A percentile compares a stretch with the other conserved stretches of the same genome.
Evolutionary conservation across 2,329 filamentous ascomycete genomes (phyloP).

Genomic region (Colletotrichum costaricense): DNA sequence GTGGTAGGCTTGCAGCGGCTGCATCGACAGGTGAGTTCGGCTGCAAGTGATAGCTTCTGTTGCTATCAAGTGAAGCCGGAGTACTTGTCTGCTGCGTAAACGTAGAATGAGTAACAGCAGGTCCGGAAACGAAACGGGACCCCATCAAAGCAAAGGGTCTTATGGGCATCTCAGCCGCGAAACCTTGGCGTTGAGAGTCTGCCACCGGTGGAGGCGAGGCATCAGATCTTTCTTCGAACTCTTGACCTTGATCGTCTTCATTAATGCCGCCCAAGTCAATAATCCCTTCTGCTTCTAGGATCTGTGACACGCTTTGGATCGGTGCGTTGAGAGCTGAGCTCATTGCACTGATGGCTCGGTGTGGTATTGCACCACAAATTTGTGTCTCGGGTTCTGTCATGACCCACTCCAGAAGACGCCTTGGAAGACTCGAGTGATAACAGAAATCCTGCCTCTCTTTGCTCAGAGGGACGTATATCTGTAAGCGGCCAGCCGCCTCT

Average conservation of each 20-base stretch:
- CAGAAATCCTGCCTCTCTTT: slow-evolving; percentile 42
- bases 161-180: background rate
- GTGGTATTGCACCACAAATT: background rate
- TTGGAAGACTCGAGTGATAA: slow-evolving; percentile 42
- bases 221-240: background rate
- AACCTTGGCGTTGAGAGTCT: background rate
- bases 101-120: background rate
- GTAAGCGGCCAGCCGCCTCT: slow-evolving; percentile 38
- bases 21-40: background rate
- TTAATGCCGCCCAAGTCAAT: background rate
- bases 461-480: slow-evolving; percentile 46
- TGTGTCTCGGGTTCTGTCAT: slow-evolving; percentile 43
- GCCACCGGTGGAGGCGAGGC: background rate
- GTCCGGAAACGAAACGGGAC: background rate
- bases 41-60: background rate
- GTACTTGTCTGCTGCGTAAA: background rate
- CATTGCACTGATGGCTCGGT: background rate
- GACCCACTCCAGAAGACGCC: slow-evolving; percentile 46
- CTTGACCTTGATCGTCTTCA: background rate
- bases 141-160: background rate
- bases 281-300: background rate
- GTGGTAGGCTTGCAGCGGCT: no score
- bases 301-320: background rate
- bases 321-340: background rate
- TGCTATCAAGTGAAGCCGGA: background rate